A percentile compares a stretch with the other conserved stretches of the same genome.
phyloP scores from a whole-genome alignment of 2,329 filamentous ascomycete genomes.

The Fusarium aywerte region DNA sequence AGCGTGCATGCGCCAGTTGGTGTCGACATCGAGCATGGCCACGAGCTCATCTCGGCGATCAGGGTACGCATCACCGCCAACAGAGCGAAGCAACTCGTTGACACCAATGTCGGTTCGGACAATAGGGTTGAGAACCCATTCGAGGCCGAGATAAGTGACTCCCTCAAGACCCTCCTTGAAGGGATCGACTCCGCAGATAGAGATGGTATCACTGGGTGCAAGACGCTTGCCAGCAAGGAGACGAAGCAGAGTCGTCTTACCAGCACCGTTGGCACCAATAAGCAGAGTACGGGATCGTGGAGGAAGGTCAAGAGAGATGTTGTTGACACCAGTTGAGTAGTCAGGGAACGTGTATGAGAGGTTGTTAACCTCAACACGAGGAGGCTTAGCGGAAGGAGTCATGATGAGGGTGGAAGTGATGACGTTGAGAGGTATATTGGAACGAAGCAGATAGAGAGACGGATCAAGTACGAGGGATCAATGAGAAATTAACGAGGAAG shows the following conservation, averaged over 20 bases:
- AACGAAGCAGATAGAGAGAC: not conserved
- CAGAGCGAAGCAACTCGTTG: slow-evolving; percentile 81
- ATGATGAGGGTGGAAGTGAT: slow-evolving; percentile 20
- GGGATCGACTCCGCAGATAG: slow-evolving; percentile 85
- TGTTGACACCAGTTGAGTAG: slow-evolving; percentile 78
- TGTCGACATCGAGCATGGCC: slow-evolving; percentile 88
- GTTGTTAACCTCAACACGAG: slow-evolving; percentile 76
- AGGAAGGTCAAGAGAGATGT: slow-evolving; percentile 81
- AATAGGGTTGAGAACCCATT: slow-evolving; percentile 98
- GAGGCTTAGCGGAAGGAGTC: slow-evolving; percentile 51
- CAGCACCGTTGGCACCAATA: slow-evolving; percentile 96
- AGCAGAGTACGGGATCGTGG: slow-evolving; percentile 86
- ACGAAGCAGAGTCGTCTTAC: slow-evolving; percentile 95
- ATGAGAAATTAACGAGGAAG: not conserved
- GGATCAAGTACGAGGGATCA: not conserved
- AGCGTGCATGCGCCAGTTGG: slow-evolving; percentile 93
- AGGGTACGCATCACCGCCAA: slow-evolving; percentile 87
- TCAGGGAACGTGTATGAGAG: slow-evolving; percentile 92
- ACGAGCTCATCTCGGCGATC: slow-evolving; percentile 88
- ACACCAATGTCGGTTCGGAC: slow-evolving; percentile 96
- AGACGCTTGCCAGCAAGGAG: slow-evolving; percentile 96
- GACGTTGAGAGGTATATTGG: not conserved
- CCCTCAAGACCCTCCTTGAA: slow-evolving; percentile 92
- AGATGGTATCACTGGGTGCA: slow-evolving; percentile 78
- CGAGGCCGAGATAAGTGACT: slow-evolving; percentile 94